Base-by-base conservation (phyloP, 495 filamentous ascomycete genomes). In the Tuber umbilicatum region DNA sequence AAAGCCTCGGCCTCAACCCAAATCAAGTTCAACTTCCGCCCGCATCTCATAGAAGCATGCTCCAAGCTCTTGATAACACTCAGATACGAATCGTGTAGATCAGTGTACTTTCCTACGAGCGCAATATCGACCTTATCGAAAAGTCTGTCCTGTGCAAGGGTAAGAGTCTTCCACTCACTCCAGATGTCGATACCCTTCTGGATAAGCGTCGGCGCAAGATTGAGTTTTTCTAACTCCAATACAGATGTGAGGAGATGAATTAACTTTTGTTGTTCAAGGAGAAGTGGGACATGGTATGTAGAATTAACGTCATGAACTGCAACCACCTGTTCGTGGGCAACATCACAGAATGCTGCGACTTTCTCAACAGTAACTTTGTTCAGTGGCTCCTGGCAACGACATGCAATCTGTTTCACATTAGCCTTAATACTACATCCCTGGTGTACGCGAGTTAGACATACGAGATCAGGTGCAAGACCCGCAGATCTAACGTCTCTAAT, bases 101-200 rank as follows among this genome's bases (percentile, higher is more conserved):
- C 86, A 27, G 88, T 89, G 83, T 98, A 98, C 83, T 99, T 98
- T 76, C 95, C 95, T 38, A 99, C 94, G 7, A 99, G 86, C 7
- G 89, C 93, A 81, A 99, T 97, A 17, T 86, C 85, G 72, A 99
- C 92, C 2, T 87, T 86, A 31, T 94, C 90, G 72, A 87, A 87
- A 68, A 87, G 82, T 17, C 84, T 82, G 70, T 92, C 87, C 73
- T 91, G 89, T 50, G 88, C 86, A 21, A 86, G 83, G 2, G 90
- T 90, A 45, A 94, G 87, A 6, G 83, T 85, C 70, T 89, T 86
- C 94, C 94, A 99, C 70, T 90, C 84, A 5, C 89, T 83, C 93
- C 92, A 96, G 35, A 89, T 90, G 37, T 82, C 68, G 42, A 84
- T 80, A 45, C 94, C 94, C 64, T 88, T 86, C 42, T 86, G 76